Conservation (phyloP, 495 filamentous ascomycete species). For the Parmelia sp. region DNA sequence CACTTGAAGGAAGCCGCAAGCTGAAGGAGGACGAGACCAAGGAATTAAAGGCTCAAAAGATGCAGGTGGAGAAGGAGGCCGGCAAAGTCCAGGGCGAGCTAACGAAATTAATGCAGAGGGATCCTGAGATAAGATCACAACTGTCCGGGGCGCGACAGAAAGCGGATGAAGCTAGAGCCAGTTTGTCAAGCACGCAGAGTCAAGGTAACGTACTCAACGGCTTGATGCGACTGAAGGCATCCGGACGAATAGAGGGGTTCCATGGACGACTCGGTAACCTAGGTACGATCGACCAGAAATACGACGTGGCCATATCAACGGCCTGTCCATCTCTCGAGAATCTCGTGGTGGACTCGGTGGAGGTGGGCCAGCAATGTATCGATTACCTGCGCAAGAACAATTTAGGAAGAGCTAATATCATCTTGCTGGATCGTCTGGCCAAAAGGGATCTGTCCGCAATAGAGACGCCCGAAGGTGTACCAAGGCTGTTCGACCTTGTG, state of each 20-base stretch:
- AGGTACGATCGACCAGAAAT: conserved; percentile 88
- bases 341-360: conserved; percentile 90
- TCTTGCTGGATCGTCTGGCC: conserved; percentile 82
- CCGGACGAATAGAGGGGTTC: conserved; percentile 92
- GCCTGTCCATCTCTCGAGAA: conserved; percentile 89
- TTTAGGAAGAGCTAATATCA: conserved; percentile 94
- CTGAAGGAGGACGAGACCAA: conserved; percentile 69
- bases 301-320: conserved; percentile 94
- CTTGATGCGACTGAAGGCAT: conserved; percentile 90
- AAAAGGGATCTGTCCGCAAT: conserved; percentile 67
- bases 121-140: conserved; percentile 71
- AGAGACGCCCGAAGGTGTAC: conserved; percentile 84
- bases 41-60: conserved; percentile 65
- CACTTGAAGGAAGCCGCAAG: conserved; percentile 61
- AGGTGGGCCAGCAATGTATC: conserved; percentile 93
- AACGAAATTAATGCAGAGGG: conserved; percentile 61
- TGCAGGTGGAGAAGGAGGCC: conserved; percentile 66
- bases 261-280: conserved; percentile 93
- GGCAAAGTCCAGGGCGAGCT: conserved; percentile 63
- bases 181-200: conserved; percentile 78
- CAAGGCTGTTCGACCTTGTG: conserved; percentile 87
- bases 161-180: conserved; percentile 89
- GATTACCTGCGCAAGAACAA: conserved; percentile 97
- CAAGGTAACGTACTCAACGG: conserved; percentile 88
- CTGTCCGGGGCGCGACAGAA: conserved; percentile 86